Percentiles rank a stretch among this genome's conserved stretches.
Evolutionary conservation across 768 basidiomycete species (phyloP).

Genomic region (Tricholoma hemisulphureum): DNA sequence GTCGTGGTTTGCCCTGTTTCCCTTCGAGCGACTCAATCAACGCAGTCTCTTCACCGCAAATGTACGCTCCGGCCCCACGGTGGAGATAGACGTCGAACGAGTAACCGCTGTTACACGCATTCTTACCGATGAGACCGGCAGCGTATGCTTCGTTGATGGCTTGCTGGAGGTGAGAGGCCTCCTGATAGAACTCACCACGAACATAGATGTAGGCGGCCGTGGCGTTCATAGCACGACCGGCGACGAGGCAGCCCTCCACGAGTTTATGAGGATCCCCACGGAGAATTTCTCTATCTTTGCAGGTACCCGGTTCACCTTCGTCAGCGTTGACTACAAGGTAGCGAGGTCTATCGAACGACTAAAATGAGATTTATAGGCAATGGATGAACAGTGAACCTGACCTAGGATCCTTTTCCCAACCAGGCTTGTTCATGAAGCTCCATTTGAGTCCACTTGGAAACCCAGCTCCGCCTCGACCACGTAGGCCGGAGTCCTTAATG

Average conservation of each 20-base stretch:
- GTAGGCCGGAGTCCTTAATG: slow-evolving; percentile 93
- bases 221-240: slow-evolving; percentile 96
- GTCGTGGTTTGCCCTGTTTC: slow-evolving; percentile 95
- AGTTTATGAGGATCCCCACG: slow-evolving; percentile 99
- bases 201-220: slow-evolving; percentile 99
- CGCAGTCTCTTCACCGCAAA: slow-evolving; percentile 98
- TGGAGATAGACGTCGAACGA: slow-evolving; percentile 98
- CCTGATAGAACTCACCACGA: slow-evolving; percentile 96
- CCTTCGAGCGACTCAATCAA: slow-evolving; percentile 96
- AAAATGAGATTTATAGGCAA: background rate
- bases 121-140: slow-evolving; percentile 81
- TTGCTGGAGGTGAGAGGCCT: slow-evolving; percentile 90
- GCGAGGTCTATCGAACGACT: slow-evolving; percentile 58
- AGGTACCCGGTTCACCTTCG: slow-evolving; percentile 97
- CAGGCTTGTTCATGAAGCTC: slow-evolving; percentile 99
- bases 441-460: slow-evolving; percentile 97
- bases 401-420: slow-evolving; percentile 93
- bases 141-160: slow-evolving; percentile 95
- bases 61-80: slow-evolving; percentile 96
- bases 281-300: slow-evolving; percentile 98
- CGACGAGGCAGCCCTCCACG: slow-evolving; percentile 95
- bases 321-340: slow-evolving; percentile 98
- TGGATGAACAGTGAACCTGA: slow-evolving; percentile 27
- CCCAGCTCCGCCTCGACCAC: slow-evolving; percentile 95
- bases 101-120: slow-evolving; percentile 91